Base-by-base conservation (phyloP, 169 alveolate genomes). In the Babesia microti region DNA sequence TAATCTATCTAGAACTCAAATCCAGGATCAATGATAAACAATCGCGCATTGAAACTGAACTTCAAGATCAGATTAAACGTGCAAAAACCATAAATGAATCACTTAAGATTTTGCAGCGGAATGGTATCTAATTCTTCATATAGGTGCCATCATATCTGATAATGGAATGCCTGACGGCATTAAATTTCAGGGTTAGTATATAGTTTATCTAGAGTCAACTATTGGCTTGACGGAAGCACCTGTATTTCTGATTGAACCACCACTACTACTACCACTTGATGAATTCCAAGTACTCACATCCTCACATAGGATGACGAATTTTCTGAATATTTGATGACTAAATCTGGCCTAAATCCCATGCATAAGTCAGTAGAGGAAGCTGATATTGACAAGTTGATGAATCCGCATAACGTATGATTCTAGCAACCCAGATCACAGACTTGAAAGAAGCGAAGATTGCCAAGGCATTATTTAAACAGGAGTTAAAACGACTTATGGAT, bases 171-270 rank as follows among this genome's bases (percentile, higher is more conserved):
- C n/a, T n/a, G n/a, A n/a, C n/a, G n/a, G n/a, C n/a, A n/a, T n/a
- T n/a, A n/a, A n/a, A n/a, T n/a, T n/a, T n/a, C n/a, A n/a, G n/a
- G n/a, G n/a, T n/a, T n/a, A n/a, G n/a, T n/a, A n/a, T n/a, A n/a
- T n/a, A n/a, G n/a, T n/a, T n/a, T n/a, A n/a, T n/a, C n/a, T 29
- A 55, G 68, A 21, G 53, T 49, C 41, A 17, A 49, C 23, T 0
- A 12, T 63, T 9, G 14, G 23, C 22, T 17, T 12, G 30, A 54
- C 46, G 59, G 75, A 63, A 19, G 75, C 75, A 3, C 75, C 75
- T 0, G 75, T 63, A 9, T 45, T 63, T 21, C 53, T 40, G 39
- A 28, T 63, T 0, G 54, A 51, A 0, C 67, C 68, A 6, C 75
- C 75, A 7, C 28, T 43, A 7, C 32, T 54, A 6, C 42, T 54